Evolutionary conservation across 805 yeast species (phyloP), one percentile per base, ranked within the genome.

Genomic region (Monosporozyma aquatica): DNA sequence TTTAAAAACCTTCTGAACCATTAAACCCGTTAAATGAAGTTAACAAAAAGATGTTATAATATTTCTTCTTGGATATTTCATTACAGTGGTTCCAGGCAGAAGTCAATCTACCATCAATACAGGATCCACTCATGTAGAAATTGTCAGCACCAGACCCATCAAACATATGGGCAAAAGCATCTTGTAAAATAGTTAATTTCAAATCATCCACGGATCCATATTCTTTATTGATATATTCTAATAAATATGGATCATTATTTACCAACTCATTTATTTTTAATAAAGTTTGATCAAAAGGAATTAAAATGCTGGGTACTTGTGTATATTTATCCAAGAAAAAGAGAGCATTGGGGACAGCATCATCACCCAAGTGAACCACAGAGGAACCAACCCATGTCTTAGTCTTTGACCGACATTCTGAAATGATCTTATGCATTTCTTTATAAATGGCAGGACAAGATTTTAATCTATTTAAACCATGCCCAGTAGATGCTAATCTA

Each of bases 81-180:
- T 82, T 83, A 43, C 87, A 82, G 71, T 85, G 84, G 53, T 82
- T 84, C 86, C 90, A 84, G 2, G 87, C 85, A 42, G 83, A 75
- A 0, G 92, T 83, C 38, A 83, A 65, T 41, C 89, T 73, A 17
- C 92, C 94, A 58, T 83, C 94, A 39, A 83, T 83, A 62, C 94
- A 83, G 2, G 85, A 77, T 2, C 94, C 94, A 24, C 87, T 85
- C 70, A 82, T 82, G 57, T 79, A 82, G 59, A 80, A 83, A 59
- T 83, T 83, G 55, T 82, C 87, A 8, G 89, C 87, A 38, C 94
- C 94, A 8, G 86, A 78, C 2, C 92, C 89, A 58, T 82, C 87
- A 59, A 81, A 66, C 70, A 67, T 67, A 46, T 67, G 71, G 3
- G 70, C 67, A 46, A 61, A 67, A 1, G 68, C 67, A 44, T 67